Conservation (phyloP, 1,284 basidiomycete species). For the Cerrena zonata region DNA sequence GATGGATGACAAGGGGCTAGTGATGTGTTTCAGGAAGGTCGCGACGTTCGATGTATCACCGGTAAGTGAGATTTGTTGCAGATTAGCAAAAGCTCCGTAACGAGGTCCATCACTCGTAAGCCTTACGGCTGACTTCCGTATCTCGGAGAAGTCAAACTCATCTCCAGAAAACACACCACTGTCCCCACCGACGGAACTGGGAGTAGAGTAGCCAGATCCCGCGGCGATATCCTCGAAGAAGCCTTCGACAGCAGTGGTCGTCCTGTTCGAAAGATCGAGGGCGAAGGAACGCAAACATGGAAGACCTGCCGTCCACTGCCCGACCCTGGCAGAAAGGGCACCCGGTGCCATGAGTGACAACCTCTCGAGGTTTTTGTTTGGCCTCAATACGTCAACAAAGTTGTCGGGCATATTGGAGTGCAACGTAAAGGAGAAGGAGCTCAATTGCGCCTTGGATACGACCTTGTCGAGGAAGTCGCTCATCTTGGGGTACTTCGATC, state of each 20-base stretch:
- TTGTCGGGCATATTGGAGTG: slow-evolving; percentile 62
- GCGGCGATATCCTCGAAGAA: slow-evolving; percentile 67
- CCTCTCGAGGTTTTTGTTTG: slow-evolving; percentile 55
- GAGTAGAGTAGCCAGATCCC: slow-evolving; percentile 61
- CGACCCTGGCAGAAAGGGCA: slow-evolving; percentile 58
- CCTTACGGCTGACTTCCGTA: slow-evolving; percentile 58
- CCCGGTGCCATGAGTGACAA: slow-evolving; percentile 65
- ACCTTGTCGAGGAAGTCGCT: slow-evolving; percentile 57
- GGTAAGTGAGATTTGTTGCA: slow-evolving; percentile 58
- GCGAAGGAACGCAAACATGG: slow-evolving; percentile 55
- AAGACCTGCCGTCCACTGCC: slow-evolving; percentile 60
- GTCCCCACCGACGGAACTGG: slow-evolving; percentile 59
- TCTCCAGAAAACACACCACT: slow-evolving; percentile 71
- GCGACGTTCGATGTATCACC: slow-evolving; percentile 63
- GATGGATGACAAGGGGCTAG: slow-evolving; percentile 52
- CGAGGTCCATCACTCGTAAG: slow-evolving; percentile 46
- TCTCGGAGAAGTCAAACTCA: slow-evolving; percentile 65
- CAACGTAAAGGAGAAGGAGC: slow-evolving; percentile 61
- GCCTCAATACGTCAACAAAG: slow-evolving; percentile 57
- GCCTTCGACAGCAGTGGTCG: slow-evolving; percentile 61
- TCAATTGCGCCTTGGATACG: slow-evolving; percentile 53
- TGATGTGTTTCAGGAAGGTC: slow-evolving; percentile 63
- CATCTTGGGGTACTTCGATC: slow-evolving; percentile 49
- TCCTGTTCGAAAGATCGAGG: slow-evolving; percentile 64
- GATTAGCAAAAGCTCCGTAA: slow-evolving; percentile 44